phyloP scores from a whole-genome alignment of 2,329 filamentous ascomycete species.

The Colletotrichum godetiae region DNA sequence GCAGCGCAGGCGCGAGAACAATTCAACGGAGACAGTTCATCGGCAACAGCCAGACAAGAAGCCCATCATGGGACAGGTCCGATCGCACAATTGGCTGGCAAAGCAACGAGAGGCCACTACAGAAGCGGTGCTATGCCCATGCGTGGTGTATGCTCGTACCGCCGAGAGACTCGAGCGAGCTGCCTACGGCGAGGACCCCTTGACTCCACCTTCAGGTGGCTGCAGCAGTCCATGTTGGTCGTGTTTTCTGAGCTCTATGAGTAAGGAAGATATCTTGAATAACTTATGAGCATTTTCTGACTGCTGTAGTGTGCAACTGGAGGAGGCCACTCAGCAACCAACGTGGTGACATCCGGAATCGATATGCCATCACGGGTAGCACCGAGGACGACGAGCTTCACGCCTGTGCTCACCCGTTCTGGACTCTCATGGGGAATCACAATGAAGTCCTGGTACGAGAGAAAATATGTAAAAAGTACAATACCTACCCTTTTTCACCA shows the following conservation, averaged over 20 bases:
- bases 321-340: constrained; percentile 7
- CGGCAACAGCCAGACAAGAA: neutral
- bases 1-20: neutral
- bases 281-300: neutral
- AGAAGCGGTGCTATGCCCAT: constrained; percentile 12
- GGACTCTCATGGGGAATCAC: constrained; percentile 20
- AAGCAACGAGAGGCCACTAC: constrained; percentile 4
- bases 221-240: constrained; percentile 19
- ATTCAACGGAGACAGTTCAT: constrained; percentile 12
- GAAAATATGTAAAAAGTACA: constrained; percentile 17
- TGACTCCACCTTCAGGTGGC: constrained; percentile 6
- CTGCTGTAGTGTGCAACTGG: constrained; percentile 7
- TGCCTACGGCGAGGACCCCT: constrained; percentile 25
- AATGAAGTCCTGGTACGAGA: constrained; percentile 26
- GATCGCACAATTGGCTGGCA: constrained; percentile 9
- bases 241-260: constrained; percentile 1
- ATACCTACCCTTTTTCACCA: neutral
- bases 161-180: constrained; percentile 22
- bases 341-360: constrained; percentile 14
- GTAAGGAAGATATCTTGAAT: neutral
- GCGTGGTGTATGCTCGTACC: constrained; percentile 16
- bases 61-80: constrained; percentile 6
- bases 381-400: neutral
- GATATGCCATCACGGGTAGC: constrained; percentile 21
- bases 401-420: constrained; percentile 11